Conservation (phyloP, 768 basidiomycete genomes). For the Leccinum aurantiacum region DNA sequence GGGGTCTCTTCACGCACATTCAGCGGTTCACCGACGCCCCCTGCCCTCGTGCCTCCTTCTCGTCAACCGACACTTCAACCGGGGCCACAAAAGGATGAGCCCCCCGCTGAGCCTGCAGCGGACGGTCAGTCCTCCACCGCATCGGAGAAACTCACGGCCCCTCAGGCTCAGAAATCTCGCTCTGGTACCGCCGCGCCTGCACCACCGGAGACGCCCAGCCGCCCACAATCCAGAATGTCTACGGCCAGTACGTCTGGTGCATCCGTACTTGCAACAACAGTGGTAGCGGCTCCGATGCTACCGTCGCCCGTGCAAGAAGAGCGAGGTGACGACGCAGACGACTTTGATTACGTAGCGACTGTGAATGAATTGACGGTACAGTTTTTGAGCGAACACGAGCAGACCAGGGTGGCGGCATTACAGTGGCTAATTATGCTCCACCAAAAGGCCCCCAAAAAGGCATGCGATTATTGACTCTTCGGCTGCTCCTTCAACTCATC, state of each 20-base stretch:
- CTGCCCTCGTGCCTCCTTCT: slow-evolving; percentile 42
- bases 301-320: slow-evolving; percentile 32
- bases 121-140: slow-evolving; percentile 34
- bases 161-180: slow-evolving; percentile 33
- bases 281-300: slow-evolving; percentile 22
- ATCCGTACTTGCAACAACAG: slow-evolving; percentile 30
- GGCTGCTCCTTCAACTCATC: not conserved
- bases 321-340: slow-evolving; percentile 62
- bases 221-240: slow-evolving; percentile 65
- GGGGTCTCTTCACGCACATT: slow-evolving; percentile 33
- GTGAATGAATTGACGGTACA: slow-evolving; percentile 92
- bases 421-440: slow-evolving; percentile 99
- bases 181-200: slow-evolving; percentile 21
- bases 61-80: slow-evolving; percentile 52
- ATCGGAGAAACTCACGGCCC: slow-evolving; percentile 41
- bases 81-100: slow-evolving; percentile 43
- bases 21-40: slow-evolving; percentile 58
- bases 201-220: slow-evolving; percentile 42
- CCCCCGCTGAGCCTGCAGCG: slow-evolving; percentile 44
- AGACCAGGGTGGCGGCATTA: slow-evolving; percentile 91
- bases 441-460: slow-evolving; percentile 96
- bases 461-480: slow-evolving; percentile 24
- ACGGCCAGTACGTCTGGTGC: slow-evolving; percentile 40
- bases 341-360: slow-evolving; percentile 89
- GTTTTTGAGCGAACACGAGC: slow-evolving; percentile 94